Evolutionary conservation across 345 rosid genomes (phyloP).

Genomic region (Pugionium dolabratum): DNA sequence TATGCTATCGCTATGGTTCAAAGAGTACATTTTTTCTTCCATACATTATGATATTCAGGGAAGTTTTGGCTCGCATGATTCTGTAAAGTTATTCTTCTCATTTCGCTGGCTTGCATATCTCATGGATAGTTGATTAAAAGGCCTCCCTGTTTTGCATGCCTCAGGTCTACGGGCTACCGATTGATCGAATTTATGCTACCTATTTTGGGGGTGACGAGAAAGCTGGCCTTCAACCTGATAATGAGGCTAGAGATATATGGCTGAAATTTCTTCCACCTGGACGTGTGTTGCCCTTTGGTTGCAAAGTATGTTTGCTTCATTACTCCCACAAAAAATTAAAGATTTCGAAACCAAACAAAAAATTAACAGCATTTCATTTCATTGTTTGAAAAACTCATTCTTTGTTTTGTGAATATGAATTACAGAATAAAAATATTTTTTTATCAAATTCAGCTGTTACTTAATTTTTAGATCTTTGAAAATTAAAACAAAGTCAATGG

Average conservation of each 20-base stretch:
- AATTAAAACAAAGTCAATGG: not conserved
- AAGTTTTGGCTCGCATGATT: constrained; percentile 6
- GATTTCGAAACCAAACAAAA: not conserved
- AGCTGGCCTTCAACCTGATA: constrained; percentile 84
- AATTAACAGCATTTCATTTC: not conserved
- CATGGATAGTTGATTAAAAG: constrained; percentile 2
- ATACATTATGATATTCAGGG: no score
- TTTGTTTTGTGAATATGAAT: no score
- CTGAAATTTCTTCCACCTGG: constrained; percentile 72
- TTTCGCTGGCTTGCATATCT: not conserved
- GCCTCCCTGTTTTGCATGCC: constrained; percentile 15
- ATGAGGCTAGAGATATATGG: constrained; percentile 87
- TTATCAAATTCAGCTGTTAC: not conserved
- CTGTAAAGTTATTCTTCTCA: constrained; percentile 9
- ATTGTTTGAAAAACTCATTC: no score
- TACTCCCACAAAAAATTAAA: not conserved
- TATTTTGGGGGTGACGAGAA: constrained; percentile 97
- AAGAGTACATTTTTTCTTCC: not conserved
- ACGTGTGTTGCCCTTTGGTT: constrained; percentile 87
- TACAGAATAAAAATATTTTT: no score
- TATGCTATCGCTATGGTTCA: not conserved
- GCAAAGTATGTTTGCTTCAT: constrained; percentile 58
- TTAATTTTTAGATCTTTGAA: not conserved
- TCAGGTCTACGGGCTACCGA: constrained; percentile 76
- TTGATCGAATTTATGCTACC: constrained; percentile 84